Evolutionary conservation across 2,329 filamentous ascomycete genomes (phyloP).

Genomic region (Phyllosticta capitalensis): DNA sequence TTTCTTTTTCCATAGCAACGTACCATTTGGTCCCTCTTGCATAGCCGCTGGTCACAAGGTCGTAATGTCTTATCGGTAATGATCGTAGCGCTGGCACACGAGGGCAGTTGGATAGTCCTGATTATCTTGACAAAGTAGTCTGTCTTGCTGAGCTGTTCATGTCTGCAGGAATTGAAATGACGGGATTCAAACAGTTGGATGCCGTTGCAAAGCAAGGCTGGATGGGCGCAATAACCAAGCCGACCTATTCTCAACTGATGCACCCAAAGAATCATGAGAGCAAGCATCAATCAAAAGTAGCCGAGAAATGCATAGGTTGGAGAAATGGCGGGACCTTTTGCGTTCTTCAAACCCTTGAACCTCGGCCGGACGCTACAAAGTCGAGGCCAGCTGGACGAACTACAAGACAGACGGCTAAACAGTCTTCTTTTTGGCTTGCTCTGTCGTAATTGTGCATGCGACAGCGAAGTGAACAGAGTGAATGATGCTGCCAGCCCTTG

Average conservation of each 20-base stretch:
- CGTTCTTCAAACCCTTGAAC: neutral
- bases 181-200: neutral
- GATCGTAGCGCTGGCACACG: neutral
- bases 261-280: too few species aligned
- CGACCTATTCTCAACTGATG: too few species aligned
- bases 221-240: too few species aligned
- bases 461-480: constrained; percentile 6
- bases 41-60: neutral
- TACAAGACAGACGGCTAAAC: neutral
- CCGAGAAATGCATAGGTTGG: neutral
- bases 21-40: neutral
- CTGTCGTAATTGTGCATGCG: constrained; percentile 9
- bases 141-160: neutral
- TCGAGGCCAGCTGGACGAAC: neutral
- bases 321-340: neutral
- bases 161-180: neutral
- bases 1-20: constrained; percentile 58
- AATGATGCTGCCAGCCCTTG: constrained; percentile 3
- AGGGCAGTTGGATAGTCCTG: neutral
- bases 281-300: too few species aligned
- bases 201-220: too few species aligned
- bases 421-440: neutral
- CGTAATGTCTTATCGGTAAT: neutral
- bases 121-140: too few species aligned
- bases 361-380: neutral